These are phyloP conservation scores for Apiospora rasikravindrae DNA, from an alignment of 2,329 filamentous ascomycete genomes.

Conservation along the genomic window DNA sequence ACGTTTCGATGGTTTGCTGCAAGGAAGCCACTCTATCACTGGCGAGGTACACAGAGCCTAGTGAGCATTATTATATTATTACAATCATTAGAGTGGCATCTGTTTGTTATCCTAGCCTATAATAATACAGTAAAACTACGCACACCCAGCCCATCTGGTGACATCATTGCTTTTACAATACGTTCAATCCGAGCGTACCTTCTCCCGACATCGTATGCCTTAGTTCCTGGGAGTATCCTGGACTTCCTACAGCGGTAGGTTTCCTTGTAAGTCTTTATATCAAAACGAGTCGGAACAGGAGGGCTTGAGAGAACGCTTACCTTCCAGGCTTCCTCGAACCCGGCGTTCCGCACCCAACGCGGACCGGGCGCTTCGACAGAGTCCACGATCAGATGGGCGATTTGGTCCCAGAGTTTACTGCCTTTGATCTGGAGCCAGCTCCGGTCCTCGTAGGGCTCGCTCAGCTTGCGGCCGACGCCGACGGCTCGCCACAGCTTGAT, in stretches of 20 bases:
- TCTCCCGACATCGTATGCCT: background rate
- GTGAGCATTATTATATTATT: background rate
- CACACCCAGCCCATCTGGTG: background rate
- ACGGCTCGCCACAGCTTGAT: conserved; percentile 77
- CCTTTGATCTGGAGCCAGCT: conserved; percentile 59
- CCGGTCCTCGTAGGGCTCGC: conserved; percentile 49
- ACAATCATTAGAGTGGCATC: background rate
- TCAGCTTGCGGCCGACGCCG: conserved; percentile 63
- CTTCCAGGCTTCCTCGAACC: conserved; percentile 71
- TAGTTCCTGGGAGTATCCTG: background rate
- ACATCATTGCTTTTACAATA: background rate
- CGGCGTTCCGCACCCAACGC: conserved; percentile 66
- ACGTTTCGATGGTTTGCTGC: too few relatives aligned
- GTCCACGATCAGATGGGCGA: conserved; percentile 67
- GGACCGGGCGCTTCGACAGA: conserved; percentile 58
- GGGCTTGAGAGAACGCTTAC: conserved; percentile 27
- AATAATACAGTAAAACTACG: background rate
- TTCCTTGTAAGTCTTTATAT: background rate
- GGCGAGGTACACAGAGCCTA: too few relatives aligned
- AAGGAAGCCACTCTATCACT: too few relatives aligned
- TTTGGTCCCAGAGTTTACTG: conserved; percentile 63
- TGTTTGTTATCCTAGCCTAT: background rate
- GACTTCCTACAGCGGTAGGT: background rate
- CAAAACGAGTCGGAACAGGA: background rate
- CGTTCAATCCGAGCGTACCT: too few relatives aligned